phyloP scores from a whole-genome alignment of 306 rosid genomes.

The Senna siamea region DNA sequence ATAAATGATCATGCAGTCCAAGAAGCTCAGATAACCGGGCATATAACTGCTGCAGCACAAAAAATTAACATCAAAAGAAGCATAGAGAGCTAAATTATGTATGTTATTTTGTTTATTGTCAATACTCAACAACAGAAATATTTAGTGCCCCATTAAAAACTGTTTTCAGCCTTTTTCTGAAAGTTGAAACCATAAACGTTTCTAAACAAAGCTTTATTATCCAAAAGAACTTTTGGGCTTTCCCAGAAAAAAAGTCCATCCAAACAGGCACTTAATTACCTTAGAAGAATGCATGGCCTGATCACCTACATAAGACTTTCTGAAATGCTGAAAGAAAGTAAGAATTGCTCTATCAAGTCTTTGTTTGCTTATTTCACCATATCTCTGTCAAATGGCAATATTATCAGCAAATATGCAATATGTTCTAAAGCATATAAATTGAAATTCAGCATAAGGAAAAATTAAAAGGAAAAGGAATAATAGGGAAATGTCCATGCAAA shows the following conservation, averaged over 20 bases:
- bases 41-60: conserved; percentile 64
- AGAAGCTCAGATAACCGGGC: conserved; percentile 61
- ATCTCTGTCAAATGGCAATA: conserved; percentile 70
- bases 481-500: neutral
- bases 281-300: conserved; percentile 99
- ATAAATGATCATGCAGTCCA: conserved; percentile 57
- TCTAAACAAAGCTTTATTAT: neutral
- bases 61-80: conserved; percentile 19
- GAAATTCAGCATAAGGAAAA: conserved; percentile 12
- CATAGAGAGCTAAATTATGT: conserved; percentile 3
- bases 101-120: neutral
- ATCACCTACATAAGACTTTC: conserved; percentile 96
- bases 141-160: neutral
- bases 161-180: neutral
- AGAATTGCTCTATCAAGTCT: conserved; percentile 98
- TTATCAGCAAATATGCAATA: conserved; percentile 35
- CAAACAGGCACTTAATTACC: conserved; percentile 52
- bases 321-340: conserved; percentile 91
- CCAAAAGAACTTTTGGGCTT: neutral
- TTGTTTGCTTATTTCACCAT: conserved; percentile 90
- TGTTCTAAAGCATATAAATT: conserved; percentile 19
- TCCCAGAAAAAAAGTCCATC: neutral
- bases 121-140: conserved; percentile 1
- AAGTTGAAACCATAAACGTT: neutral
- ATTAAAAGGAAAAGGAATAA: neutral